Conservation (phyloP, 306 rosid species). For the Purshia tridentata region DNA sequence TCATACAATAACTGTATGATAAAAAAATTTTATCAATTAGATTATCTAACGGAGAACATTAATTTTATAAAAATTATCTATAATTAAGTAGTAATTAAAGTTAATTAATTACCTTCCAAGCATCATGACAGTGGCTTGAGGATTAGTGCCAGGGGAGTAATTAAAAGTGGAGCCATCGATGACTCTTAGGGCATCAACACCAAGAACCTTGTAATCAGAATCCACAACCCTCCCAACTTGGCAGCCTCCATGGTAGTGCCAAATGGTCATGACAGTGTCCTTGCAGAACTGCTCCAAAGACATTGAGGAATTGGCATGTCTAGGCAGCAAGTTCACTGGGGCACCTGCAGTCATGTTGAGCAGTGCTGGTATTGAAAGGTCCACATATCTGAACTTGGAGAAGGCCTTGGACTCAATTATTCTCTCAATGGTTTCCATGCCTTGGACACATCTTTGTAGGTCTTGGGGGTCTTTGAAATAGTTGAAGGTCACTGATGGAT, state of each 20-base stretch:
- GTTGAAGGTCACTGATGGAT: conserved; percentile 72
- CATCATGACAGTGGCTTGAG: conserved; percentile 88
- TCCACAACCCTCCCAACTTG: conserved; percentile 68
- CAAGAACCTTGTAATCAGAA: conserved; percentile 53
- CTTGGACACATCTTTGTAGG: conserved; percentile 60
- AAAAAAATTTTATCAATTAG: too few relatives aligned
- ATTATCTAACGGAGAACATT: too few relatives aligned
- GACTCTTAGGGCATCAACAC: conserved; percentile 58
- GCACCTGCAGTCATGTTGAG: conserved; percentile 49
- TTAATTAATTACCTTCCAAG: conserved; percentile 51
- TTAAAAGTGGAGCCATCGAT: conserved; percentile 80
- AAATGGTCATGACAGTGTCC: conserved; percentile 78
- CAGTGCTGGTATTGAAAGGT: conserved; percentile 28
- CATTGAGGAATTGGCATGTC: conserved; percentile 38
- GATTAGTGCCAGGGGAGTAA: conserved; percentile 79
- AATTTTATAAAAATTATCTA: neutral
- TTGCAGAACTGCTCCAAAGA: conserved; percentile 63
- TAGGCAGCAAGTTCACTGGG: conserved; percentile 63
- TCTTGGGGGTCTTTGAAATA: conserved; percentile 62
- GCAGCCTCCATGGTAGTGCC: conserved; percentile 92
- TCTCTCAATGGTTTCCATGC: conserved; percentile 41
- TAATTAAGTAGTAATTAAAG: neutral
- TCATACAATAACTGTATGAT: too few relatives aligned
- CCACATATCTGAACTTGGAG: conserved; percentile 38
- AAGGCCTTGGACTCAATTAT: conserved; percentile 54